These are phyloP conservation scores for Leccinum subgranulosum DNA, from an alignment of 768 basidiomycete species.

Conservation along the genomic window DNA sequence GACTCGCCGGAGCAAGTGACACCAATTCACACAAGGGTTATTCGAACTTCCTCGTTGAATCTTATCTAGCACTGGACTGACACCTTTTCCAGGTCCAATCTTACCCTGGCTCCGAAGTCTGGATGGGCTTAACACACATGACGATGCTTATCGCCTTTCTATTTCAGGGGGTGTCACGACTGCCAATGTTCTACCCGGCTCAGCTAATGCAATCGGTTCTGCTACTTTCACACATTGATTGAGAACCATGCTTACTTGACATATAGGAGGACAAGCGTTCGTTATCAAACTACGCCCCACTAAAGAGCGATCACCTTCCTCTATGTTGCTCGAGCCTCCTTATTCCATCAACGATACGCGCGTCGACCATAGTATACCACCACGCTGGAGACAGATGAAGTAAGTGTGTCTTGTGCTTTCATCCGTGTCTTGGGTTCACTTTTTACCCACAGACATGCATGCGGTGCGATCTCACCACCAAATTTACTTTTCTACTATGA, in stretches of 20 bases:
- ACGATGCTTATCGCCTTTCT: conserved; percentile 66
- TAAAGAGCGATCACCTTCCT: conserved; percentile 66
- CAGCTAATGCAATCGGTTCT: conserved; percentile 68
- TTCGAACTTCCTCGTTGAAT: not conserved
- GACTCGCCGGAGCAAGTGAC: conserved; percentile 48
- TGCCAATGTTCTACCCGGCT: conserved; percentile 77
- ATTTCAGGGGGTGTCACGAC: conserved; percentile 90
- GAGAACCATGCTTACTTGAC: conserved; percentile 5
- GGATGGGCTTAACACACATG: conserved; percentile 86
- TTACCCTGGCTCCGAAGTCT: conserved; percentile 78
- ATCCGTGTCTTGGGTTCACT: conserved; percentile 2
- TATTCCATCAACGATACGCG: conserved; percentile 51
- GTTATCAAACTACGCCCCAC: conserved; percentile 83
- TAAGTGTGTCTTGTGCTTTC: conserved; percentile 28
- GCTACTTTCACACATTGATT: conserved; percentile 17
- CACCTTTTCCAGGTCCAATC: conserved; percentile 42
- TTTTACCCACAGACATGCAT: conserved; percentile 48
- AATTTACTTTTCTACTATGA: not conserved
- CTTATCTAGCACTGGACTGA: not conserved
- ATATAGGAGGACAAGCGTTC: conserved; percentile 81
- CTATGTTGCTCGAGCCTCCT: conserved; percentile 86
- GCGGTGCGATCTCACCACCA: conserved; percentile 36
- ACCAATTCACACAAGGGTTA: conserved; percentile 57
- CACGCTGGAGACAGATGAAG: conserved; percentile 83
- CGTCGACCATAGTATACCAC: conserved; percentile 37